These are phyloP conservation scores for Phytophthora vignae DNA, from an alignment of 352 stramenopile genomes.

Conservation along the genomic window DNA sequence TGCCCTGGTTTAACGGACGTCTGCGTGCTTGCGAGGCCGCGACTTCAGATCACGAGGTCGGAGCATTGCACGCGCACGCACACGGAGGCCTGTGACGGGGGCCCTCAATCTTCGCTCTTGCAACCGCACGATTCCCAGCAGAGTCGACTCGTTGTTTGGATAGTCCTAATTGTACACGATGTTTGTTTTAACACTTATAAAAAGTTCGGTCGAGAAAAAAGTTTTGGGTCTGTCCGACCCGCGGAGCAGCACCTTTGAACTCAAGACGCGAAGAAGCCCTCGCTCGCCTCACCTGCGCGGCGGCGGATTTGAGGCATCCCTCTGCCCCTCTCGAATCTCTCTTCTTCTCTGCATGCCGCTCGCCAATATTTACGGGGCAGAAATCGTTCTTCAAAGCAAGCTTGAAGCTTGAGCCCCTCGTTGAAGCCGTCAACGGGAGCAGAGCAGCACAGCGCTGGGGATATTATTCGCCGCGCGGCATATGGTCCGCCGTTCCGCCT, in stretches of 20 bases:
- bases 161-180: neutral
- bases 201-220: neutral
- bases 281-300: neutral
- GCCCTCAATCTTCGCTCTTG: neutral
- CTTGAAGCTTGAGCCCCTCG: neutral
- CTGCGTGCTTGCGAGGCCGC: neutral
- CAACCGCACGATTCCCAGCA: constrained; percentile 10
- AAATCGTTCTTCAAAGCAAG: neutral
- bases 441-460: neutral
- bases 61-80: constrained; percentile 3
- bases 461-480: constrained; percentile 3
- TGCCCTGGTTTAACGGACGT: neutral
- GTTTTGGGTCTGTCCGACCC: neutral
- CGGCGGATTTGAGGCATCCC: neutral
- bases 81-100: constrained; percentile 26
- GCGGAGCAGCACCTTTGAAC: neutral
- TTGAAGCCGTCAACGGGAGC: constrained; percentile 1
- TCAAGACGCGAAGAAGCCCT: neutral
- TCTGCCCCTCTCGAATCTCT: neutral
- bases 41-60: constrained; percentile 10
- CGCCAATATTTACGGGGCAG: neutral
- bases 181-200: neutral
- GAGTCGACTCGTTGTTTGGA: constrained; percentile 17
- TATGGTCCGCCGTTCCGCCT: neutral
- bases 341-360: neutral